Evolutionary conservation across 164 flowering plant genomes (phyloP), one percentile per base, ranked within the genome.

Genomic region (Paratinospora sagittata): DNA sequence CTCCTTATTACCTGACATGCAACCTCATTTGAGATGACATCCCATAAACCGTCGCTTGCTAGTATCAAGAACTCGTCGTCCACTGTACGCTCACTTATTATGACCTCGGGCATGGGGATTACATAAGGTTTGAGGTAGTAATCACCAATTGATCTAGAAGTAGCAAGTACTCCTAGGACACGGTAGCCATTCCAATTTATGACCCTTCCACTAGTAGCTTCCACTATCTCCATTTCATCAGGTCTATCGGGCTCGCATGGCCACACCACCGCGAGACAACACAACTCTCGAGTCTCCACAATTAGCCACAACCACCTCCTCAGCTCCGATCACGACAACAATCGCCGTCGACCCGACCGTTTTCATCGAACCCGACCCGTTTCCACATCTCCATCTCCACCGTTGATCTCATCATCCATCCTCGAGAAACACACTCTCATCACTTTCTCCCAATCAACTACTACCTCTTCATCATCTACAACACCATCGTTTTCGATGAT

Each of bases 121-220:
- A n/a, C n/a, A n/a, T n/a, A n/a, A n/a, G n/a, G n/a, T n/a, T n/a
- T n/a, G n/a, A n/a, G n/a, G n/a, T n/a, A n/a, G n/a, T n/a, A n/a
- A n/a, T n/a, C n/a, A n/a, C n/a, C n/a, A n/a, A n/a, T n/a, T n/a
- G n/a, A n/a, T n/a, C n/a, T n/a, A n/a, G n/a, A n/a, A n/a, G n/a
- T n/a, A 37, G 97, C 92, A 62, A 92, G 92, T 10, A 93, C 95
- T 64, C 98, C 98, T 3, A 86, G 70, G 8, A 93, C 88, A 0
- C 98, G 87, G 23, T 78, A 72, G 1, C 97, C 95, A 23, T 90
- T 83, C 97, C 98, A 93, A 57, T 90, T 84, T 17, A 93, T 84
- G 61, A 93, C 92, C 72, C 81, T 81, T 62, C 98, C 97, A 34
- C 98, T 97, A 0, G 90, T 90, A 0, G 81, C 84, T 79, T 93